Evolutionary conservation across 1,284 basidiomycete species (phyloP).

Genomic region (Ganoderma multipileum): DNA sequence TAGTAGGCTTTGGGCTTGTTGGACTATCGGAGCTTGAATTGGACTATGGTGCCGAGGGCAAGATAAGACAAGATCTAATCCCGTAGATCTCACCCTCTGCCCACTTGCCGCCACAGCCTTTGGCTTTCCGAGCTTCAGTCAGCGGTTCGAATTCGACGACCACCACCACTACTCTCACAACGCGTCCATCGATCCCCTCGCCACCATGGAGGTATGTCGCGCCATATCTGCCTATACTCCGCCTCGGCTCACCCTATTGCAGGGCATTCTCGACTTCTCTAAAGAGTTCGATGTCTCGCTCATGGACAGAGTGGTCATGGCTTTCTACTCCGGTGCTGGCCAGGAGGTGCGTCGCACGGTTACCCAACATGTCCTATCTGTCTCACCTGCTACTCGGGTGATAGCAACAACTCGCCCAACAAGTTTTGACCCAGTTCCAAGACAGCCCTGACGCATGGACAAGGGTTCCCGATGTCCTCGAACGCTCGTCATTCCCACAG

Average conservation of each 20-base stretch:
- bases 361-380: not conserved
- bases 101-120: constrained; percentile 43
- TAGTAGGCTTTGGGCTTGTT: not conserved
- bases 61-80: constrained; percentile 33
- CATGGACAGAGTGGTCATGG: constrained; percentile 43
- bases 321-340: constrained; percentile 40
- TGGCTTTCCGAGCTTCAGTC: constrained; percentile 26
- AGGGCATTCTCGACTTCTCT: constrained; percentile 45
- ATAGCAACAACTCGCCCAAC: constrained; percentile 92
- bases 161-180: constrained; percentile 33
- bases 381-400: not conserved
- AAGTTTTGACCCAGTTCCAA: constrained; percentile 93
- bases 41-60: constrained; percentile 14
- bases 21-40: constrained; percentile 24
- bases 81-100: constrained; percentile 47
- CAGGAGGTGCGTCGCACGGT: constrained; percentile 36
- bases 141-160: constrained; percentile 41
- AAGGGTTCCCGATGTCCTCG: constrained; percentile 93
- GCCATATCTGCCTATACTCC: not conserved
- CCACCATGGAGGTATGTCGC: constrained; percentile 46
- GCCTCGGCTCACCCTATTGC: constrained; percentile 15
- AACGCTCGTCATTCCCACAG: constrained; percentile 86
- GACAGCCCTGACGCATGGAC: constrained; percentile 99
- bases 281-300: constrained; percentile 44
- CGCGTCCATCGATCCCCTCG: constrained; percentile 37